Base-by-base conservation (phyloP, 2,329 filamentous ascomycete species). In the Xylariaceae sp. region DNA sequence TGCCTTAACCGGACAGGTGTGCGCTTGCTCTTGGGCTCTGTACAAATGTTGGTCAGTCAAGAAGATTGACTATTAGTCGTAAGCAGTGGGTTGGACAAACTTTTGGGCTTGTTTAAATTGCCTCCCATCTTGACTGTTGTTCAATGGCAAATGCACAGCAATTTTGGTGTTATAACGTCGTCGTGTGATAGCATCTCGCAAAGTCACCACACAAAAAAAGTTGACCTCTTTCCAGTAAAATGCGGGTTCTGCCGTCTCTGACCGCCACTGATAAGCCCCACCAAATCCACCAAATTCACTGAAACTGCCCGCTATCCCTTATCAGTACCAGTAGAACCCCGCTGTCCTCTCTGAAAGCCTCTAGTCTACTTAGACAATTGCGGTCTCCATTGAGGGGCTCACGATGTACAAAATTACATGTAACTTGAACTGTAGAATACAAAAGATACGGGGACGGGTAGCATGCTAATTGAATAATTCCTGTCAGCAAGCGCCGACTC, bases 11-110 rank as follows among this genome's bases (percentile, higher is more conserved):
- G 92, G 71, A 94, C 90, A 40, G 94, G 87, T 66, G 85, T 87
- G 76, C 95, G 89, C 86, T 99, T 99, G 53, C 94, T 98, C 78
- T 89, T 92, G 72, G 94, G 95, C 78, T 97, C 92, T 96, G 69
- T 3, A 39, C 31, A 26, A 19, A 45, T 26, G 19, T 19, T 17
- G 4, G 37, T 40, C 24, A 24, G 49, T 55, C 16, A 52, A 16
- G 7, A 7, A n/a, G 31, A 23, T 48, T 12, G 11, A 24, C 14
- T 2, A 23, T 16, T 2, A 14, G 9, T 28, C n/a, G 3, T 11
- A 26, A 21, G n/a, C 12, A 33, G 6, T 8, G 21, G 8, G 39
- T 34, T 28, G 24, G 37, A 68, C 70, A 4, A 48, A 72, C 70
- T 73, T 56, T 65, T 69, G 1, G 70, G 70, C 34, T 72, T 72